Conservation (phyloP, 176 grass and related monocot genomes). For the Pontederia paniculata region DNA sequence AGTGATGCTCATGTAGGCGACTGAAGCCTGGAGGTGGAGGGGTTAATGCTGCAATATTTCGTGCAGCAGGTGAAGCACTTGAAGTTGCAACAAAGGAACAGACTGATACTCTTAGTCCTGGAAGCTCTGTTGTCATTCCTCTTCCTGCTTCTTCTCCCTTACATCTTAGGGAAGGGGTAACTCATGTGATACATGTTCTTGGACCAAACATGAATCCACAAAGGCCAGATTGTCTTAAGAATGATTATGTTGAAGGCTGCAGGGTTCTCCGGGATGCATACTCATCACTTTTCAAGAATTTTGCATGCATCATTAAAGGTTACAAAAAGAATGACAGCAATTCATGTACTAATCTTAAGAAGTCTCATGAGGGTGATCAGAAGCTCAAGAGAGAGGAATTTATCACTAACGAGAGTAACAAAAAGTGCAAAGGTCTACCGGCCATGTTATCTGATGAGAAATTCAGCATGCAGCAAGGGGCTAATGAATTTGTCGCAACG, state of each 20-base stretch:
- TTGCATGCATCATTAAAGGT: constrained; percentile 31
- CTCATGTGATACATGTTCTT: constrained; percentile 94
- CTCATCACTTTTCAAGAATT: constrained; percentile 66
- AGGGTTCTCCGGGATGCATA: constrained; percentile 70
- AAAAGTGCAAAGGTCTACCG: constrained; percentile 46
- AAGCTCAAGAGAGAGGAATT: constrained; percentile 30
- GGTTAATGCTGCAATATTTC: constrained; percentile 85
- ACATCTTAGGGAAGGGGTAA: constrained; percentile 56
- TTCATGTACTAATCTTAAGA: neutral
- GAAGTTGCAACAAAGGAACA: constrained; percentile 51
- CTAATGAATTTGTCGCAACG: neutral
- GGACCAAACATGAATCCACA: constrained; percentile 97
- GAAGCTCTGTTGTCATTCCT: constrained; percentile 47
- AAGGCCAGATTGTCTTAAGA: constrained; percentile 69
- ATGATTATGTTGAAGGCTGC: constrained; percentile 73
- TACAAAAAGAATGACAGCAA: constrained; percentile 16
- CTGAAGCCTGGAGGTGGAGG: constrained; percentile 92
- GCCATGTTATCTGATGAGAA: constrained; percentile 17
- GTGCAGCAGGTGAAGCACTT: constrained; percentile 59
- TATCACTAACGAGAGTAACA: constrained; percentile 36
- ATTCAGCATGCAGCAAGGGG: neutral
- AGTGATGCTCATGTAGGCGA: constrained; percentile 32
- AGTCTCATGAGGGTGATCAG: constrained; percentile 19
- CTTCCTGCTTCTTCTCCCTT: constrained; percentile 64
- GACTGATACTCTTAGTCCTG: constrained; percentile 60